Base-by-base conservation (phyloP, 116 monocot species). In the Zostera marina region DNA sequence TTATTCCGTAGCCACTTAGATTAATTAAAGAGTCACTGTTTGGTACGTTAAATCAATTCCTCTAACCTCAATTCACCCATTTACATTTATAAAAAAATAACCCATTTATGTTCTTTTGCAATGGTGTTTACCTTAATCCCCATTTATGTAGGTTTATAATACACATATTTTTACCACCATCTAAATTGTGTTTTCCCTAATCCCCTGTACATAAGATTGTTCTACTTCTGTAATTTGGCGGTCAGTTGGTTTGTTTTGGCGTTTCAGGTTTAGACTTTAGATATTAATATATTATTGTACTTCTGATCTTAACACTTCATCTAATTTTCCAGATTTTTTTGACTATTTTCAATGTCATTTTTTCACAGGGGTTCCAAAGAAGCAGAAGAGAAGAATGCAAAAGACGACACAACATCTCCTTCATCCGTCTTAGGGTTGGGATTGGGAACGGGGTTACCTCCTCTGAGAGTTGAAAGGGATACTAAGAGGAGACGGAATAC, bases 381-480 rank as follows among this genome's bases (percentile, higher is more conserved):
- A 48, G 51, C 13, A 32, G 48, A 47, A 58, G 58, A 47, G 40
- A 42, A 59, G 20, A 68, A 20, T 7, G 40, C 39, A 24, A 43
- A 20, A 59, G 40, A 48, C 16, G 63, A 13, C 63, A 11, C 58
- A 25, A 26, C 63, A 13, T 61, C 64, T 17, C 53, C 66, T 10
- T 64, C 72, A 3, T 56, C 71, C 5, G 80, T 75, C 22, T 70
- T 66, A 62, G 92, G 86, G 1, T 41, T 77, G 41, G 81, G 76
- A 15, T 25, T 77, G 60, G 92, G 92, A 47, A 57, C 74, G 77
- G 87, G 79, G 8, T 59, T 85, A 47, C 83, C 86, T 8, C 75
- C 64, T 23, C 63, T 61, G 15, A 72, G 56, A 43, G 58, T 63
- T 22, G 73, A 47, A 51, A 42, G 22, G 53, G 58, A 63, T 22